Evolutionary conservation across 805 yeast species (phyloP).

Genomic region (Candida pseudoglaebosa): DNA sequence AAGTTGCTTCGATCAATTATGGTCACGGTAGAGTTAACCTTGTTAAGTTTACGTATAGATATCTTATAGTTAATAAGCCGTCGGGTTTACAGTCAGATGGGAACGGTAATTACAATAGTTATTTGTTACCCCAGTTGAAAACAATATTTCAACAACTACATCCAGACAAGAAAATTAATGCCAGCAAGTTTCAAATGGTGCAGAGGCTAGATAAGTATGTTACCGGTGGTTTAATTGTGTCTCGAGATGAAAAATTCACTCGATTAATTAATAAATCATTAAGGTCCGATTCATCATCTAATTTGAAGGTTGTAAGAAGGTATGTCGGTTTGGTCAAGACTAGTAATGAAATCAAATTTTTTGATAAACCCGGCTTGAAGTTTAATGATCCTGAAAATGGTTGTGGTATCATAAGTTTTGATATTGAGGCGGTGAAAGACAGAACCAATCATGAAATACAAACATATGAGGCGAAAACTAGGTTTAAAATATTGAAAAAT

Average conservation of each 20-base stretch:
- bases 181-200: slow-evolving; percentile 12
- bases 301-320: slow-evolving; percentile 9
- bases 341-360: not conserved
- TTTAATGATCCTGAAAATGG: slow-evolving; percentile 7
- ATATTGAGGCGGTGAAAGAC: slow-evolving; percentile 11
- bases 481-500: slow-evolving; percentile 14
- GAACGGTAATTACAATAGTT: not conserved
- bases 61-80: slow-evolving; percentile 19
- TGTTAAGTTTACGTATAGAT: slow-evolving; percentile 15
- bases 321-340: slow-evolving; percentile 17
- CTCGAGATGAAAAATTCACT: slow-evolving; percentile 15
- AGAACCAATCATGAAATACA: slow-evolving; percentile 6
- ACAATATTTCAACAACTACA: slow-evolving; percentile 9
- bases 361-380: slow-evolving; percentile 7
- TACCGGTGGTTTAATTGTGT: slow-evolving; percentile 20
- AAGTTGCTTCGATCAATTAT: slow-evolving; percentile 1
- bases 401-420: slow-evolving; percentile 12
- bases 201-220: slow-evolving; percentile 22
- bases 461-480: slow-evolving; percentile 13
- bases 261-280: slow-evolving; percentile 10
- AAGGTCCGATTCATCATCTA: slow-evolving; percentile 2
- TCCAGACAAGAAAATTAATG: slow-evolving; percentile 10
- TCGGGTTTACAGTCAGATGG: slow-evolving; percentile 18
- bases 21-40: slow-evolving; percentile 8
- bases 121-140: slow-evolving; percentile 14